phyloP scores from a whole-genome alignment of 2,329 filamentous ascomycete genomes.

The Fusarium heterosporum region DNA sequence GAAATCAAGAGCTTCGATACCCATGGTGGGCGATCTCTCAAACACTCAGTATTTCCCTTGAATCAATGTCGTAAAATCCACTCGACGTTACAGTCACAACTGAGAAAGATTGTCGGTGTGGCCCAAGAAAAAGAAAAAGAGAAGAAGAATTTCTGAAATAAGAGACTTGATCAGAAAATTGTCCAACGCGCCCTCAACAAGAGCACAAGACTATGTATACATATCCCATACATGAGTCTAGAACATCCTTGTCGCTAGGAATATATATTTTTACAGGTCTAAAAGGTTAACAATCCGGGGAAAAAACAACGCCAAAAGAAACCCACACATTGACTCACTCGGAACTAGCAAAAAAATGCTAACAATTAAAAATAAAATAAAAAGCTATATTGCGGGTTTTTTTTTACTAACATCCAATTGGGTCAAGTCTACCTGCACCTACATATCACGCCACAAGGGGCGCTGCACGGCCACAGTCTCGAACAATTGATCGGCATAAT shows the following conservation, averaged over 20 bases:
- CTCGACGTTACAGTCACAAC: background rate
- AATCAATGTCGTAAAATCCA: background rate
- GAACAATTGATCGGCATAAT: slow-evolving; percentile 23
- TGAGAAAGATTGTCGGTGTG: slow-evolving; percentile 17
- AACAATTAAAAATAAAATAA: slow-evolving; percentile 8
- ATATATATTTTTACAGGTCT: background rate
- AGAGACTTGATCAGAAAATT: slow-evolving; percentile 5
- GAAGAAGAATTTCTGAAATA: background rate
- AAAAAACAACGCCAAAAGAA: background rate
- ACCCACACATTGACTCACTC: slow-evolving; percentile 24
- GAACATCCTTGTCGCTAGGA: slow-evolving; percentile 14
- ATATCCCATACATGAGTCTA: slow-evolving; percentile 28
- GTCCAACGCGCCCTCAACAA: slow-evolving; percentile 10
- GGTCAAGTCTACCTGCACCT: slow-evolving; percentile 19
- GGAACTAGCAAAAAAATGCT: slow-evolving; percentile 12
- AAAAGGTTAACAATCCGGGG: slow-evolving; percentile 25
- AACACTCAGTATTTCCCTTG: background rate
- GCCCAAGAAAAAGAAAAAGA: slow-evolving; percentile 7
- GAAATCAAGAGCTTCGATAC: slow-evolving; percentile 66
- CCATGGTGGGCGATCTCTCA: slow-evolving; percentile 41
- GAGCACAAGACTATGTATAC: slow-evolving; percentile 35
- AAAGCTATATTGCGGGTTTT: slow-evolving; percentile 6
- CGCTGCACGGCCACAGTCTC: slow-evolving; percentile 22
- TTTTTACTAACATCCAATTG: slow-evolving; percentile 31
- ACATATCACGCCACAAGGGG: slow-evolving; percentile 21